A percentile compares a stretch with the other conserved stretches of the same genome.
Evolutionary conservation across 1,284 basidiomycete species (phyloP).

Genomic region (Puccinia brachypodii): DNA sequence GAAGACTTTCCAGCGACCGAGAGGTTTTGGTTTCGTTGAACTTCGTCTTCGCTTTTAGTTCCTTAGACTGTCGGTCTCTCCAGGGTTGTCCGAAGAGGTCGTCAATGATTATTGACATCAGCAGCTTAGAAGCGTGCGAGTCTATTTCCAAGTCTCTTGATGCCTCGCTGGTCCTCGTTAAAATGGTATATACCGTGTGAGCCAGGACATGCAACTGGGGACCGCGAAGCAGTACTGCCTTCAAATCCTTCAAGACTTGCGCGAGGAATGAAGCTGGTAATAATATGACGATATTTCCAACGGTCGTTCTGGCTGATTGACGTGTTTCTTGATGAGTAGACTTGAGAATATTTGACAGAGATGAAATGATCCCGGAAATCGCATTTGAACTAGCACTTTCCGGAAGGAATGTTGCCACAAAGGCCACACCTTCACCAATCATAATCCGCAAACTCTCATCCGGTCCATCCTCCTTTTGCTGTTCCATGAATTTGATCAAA

Average conservation of each 20-base stretch:
- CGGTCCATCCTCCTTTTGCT: constrained; percentile 70
- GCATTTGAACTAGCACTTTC: constrained; percentile 69
- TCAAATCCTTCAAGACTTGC: constrained; percentile 74
- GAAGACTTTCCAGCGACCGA: constrained; percentile 79
- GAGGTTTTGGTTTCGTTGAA: constrained; percentile 82
- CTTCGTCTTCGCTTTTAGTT: constrained; percentile 78
- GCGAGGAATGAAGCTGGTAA: constrained; percentile 76
- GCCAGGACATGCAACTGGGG: constrained; percentile 93
- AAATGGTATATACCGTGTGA: constrained; percentile 76
- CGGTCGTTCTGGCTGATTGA: constrained; percentile 79
- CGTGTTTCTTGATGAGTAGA: constrained; percentile 92
- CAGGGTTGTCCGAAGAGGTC: constrained; percentile 93
- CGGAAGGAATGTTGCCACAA: constrained; percentile 80
- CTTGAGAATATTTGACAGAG: constrained; percentile 80
- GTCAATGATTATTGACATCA: constrained; percentile 80
- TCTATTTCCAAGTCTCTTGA: constrained; percentile 63
- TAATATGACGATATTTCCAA: constrained; percentile 75
- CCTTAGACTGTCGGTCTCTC: constrained; percentile 82
- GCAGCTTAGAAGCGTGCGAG: constrained; percentile 73
- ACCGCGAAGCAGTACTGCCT: constrained; percentile 78
- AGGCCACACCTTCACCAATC: constrained; percentile 80
- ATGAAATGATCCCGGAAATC: constrained; percentile 75
- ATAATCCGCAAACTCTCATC: constrained; percentile 85
- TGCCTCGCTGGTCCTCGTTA: constrained; percentile 57
- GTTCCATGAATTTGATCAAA: constrained; percentile 55